These are phyloP conservation scores for Candida fluviatilis DNA, from an alignment of 805 yeast species.

Conservation along the genomic window DNA sequence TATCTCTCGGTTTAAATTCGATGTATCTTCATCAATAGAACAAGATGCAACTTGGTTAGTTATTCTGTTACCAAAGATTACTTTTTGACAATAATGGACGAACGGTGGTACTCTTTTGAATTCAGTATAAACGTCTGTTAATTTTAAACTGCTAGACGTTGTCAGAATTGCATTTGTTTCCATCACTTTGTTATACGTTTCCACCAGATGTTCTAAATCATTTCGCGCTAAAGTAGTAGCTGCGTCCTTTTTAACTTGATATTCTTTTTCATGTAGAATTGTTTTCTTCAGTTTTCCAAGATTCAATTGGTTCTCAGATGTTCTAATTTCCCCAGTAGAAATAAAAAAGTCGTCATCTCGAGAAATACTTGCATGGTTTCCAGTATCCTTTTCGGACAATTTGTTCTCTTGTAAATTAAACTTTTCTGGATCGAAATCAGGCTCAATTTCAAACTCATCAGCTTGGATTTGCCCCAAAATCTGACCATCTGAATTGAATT, in stretches of 20 bases:
- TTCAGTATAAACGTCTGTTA: not conserved
- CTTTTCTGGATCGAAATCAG: slow-evolving; percentile 4
- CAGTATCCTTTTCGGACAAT: not conserved
- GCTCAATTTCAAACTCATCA: slow-evolving; percentile 3
- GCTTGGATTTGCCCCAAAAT: not conserved
- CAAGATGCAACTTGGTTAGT: not conserved
- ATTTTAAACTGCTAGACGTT: not conserved
- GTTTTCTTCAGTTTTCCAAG: not conserved
- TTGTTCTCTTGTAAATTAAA: not conserved
- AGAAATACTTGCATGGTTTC: slow-evolving; percentile 1
- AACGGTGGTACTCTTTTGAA: slow-evolving; percentile 3
- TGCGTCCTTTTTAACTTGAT: not conserved
- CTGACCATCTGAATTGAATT: slow-evolving; percentile 4
- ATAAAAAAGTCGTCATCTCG: slow-evolving; percentile 3
- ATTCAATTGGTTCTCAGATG: not conserved
- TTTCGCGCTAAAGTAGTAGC: not conserved
- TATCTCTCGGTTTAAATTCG: slow-evolving; percentile 1
- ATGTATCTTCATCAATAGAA: not conserved
- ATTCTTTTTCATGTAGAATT: not conserved
- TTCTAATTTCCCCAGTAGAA: slow-evolving; percentile 1
- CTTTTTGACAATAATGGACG: slow-evolving; percentile 2
- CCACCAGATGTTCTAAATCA: not conserved
- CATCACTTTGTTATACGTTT: not conserved
- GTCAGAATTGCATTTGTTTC: not conserved
- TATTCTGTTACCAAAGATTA: not conserved